A percentile compares a stretch with the other conserved stretches of the same genome.
Evolutionary conservation across 75 land plant species (phyloP).

Genomic region (Chamaecyparis obtusa): DNA sequence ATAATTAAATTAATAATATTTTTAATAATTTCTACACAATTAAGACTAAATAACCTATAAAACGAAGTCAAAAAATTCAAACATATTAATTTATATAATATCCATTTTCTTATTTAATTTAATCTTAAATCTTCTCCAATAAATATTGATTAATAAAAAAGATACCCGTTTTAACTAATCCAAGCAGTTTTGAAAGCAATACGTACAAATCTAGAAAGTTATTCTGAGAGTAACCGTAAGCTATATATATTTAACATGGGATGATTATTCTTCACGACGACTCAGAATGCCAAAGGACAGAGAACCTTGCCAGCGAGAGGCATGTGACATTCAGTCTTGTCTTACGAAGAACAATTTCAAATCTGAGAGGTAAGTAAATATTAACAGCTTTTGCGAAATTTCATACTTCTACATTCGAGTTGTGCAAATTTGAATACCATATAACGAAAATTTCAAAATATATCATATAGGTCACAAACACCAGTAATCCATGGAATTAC

Average conservation of each 20-base stretch:
- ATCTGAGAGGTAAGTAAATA: constrained; percentile 53
- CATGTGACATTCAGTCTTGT: constrained; percentile 89
- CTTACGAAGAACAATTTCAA: constrained; percentile 76
- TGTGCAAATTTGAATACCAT: background rate
- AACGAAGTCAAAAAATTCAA: too few species aligned
- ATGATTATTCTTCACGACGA: background rate
- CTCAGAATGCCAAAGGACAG: constrained; percentile 26
- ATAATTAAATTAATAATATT: too few species aligned
- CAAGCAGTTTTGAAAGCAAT: too few species aligned
- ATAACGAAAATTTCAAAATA: background rate
- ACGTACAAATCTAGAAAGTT: too few species aligned
- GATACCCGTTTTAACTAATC: too few species aligned
- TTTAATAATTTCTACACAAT: too few species aligned
- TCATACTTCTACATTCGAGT: background rate
- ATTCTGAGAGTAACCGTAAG: background rate
- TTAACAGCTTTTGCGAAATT: background rate
- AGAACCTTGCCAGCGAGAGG: constrained; percentile 85
- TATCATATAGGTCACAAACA: background rate
- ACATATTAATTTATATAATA: too few species aligned
- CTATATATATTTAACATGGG: background rate
- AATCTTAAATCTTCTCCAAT: too few species aligned
- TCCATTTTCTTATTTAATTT: too few species aligned
- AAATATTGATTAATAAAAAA: too few species aligned
- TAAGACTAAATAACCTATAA: too few species aligned
- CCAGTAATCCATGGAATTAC: background rate